Conservation (phyloP, 768 basidiomycete species). For the Rhizopogon sp. region DNA sequence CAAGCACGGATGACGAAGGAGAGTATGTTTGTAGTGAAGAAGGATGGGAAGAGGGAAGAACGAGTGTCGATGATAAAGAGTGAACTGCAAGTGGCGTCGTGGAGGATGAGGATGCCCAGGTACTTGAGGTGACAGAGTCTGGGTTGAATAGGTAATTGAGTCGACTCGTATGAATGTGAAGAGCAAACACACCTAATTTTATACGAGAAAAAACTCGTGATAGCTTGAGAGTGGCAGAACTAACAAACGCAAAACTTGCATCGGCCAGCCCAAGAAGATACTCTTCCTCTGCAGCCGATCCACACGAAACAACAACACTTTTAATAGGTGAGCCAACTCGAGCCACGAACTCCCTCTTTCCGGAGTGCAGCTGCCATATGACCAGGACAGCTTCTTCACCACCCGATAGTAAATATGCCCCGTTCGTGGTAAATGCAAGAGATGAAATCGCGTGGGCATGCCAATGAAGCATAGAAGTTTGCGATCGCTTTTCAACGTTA, state of each 20-base stretch:
- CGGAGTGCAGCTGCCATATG: conserved; percentile 90
- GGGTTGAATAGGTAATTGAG: conserved; percentile 5
- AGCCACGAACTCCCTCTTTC: conserved; percentile 88
- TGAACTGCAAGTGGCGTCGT: conserved; percentile 74
- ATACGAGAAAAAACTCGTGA: conserved; percentile 70
- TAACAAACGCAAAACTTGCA: conserved; percentile 74
- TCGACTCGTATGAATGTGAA: background rate
- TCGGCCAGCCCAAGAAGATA: conserved; percentile 82
- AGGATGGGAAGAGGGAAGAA: conserved; percentile 91
- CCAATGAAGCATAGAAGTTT: conserved; percentile 90
- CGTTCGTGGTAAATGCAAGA: conserved; percentile 82
- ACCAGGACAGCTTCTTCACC: conserved; percentile 97
- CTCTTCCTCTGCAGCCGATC: conserved; percentile 65
- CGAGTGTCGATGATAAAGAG: conserved; percentile 62
- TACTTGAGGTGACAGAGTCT: conserved; percentile 32
- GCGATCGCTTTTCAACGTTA: conserved; percentile 73
- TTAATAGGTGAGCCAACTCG: conserved; percentile 85
- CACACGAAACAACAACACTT: conserved; percentile 55
- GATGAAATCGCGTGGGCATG: conserved; percentile 92
- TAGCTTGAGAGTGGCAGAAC: conserved; percentile 66
- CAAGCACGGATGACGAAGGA: conserved; percentile 58
- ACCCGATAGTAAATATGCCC: conserved; percentile 88
- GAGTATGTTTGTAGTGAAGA: conserved; percentile 93
- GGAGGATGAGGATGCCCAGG: conserved; percentile 33
- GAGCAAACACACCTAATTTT: conserved; percentile 56